Conservation (phyloP, 2,329 filamentous ascomycete species). For the Aspergillus sp. region DNA sequence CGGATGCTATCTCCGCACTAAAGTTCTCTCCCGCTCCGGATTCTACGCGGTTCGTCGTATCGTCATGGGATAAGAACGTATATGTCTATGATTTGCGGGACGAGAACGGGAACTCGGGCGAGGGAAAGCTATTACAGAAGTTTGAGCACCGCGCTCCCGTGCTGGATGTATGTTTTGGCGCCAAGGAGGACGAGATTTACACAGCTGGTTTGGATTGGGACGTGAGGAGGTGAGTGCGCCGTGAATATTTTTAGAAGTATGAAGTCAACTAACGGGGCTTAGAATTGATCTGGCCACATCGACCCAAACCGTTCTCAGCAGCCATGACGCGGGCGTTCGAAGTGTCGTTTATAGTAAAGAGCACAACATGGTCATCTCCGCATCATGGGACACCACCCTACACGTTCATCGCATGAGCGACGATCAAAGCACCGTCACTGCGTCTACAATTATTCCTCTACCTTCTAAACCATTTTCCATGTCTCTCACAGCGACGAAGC, state of each 20-base stretch:
- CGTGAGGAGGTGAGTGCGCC: constrained; percentile 69
- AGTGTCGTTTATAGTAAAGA: constrained; percentile 79
- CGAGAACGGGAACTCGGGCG: constrained; percentile 58
- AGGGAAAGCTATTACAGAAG: constrained; percentile 69
- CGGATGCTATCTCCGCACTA: constrained; percentile 84
- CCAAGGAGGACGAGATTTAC: constrained; percentile 80
- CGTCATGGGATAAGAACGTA: constrained; percentile 91
- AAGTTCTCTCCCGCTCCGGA: constrained; percentile 79
- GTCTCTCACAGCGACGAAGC: constrained; percentile 75
- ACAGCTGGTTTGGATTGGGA: constrained; percentile 85
- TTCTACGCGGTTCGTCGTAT: constrained; percentile 80
- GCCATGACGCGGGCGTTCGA: constrained; percentile 78
- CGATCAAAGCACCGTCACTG: constrained; percentile 45
- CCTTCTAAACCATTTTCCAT: constrained; percentile 90
- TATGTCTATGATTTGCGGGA: constrained; percentile 80
- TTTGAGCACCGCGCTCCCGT: constrained; percentile 85
- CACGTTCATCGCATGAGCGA: constrained; percentile 70
- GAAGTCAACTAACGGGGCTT: constrained; percentile 15
- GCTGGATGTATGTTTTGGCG: constrained; percentile 88
- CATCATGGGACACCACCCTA: constrained; percentile 90
- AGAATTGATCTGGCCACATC: constrained; percentile 74
- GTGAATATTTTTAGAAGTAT: not conserved
- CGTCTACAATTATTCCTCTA: constrained; percentile 69
- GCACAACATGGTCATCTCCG: constrained; percentile 80
- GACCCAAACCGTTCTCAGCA: constrained; percentile 74